Evolutionary conservation across 2,329 filamentous ascomycete species (phyloP).

Genomic region (Colletotrichum lini): DNA sequence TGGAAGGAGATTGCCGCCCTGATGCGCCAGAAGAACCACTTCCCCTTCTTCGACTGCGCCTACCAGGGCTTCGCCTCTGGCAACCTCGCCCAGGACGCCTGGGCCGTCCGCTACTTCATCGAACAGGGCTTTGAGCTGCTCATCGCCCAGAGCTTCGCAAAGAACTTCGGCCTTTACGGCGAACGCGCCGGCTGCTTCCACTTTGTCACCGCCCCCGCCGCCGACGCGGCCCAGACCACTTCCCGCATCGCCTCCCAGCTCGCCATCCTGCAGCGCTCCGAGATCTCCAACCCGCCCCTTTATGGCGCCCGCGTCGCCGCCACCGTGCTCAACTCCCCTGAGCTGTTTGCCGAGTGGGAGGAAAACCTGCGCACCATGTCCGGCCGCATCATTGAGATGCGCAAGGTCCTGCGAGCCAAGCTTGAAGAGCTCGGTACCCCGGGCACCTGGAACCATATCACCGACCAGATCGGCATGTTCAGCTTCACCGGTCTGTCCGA

Average conservation of each 20-base stretch:
- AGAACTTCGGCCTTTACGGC: slow-evolving; percentile 98
- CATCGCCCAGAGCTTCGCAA: slow-evolving; percentile 94
- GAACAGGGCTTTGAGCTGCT: slow-evolving; percentile 91
- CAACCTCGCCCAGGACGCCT: slow-evolving; percentile 86
- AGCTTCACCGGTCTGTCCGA: slow-evolving; percentile 88
- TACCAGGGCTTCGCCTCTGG: slow-evolving; percentile 99
- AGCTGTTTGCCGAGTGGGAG: slow-evolving; percentile 92
- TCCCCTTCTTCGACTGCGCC: slow-evolving; percentile 98
- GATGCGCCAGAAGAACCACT: slow-evolving; percentile 84
- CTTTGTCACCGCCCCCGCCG: slow-evolving; percentile 81
- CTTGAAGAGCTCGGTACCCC: slow-evolving; percentile 90
- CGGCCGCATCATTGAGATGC: slow-evolving; percentile 94
- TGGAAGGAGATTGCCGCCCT: slow-evolving; percentile 91
- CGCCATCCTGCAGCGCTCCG: slow-evolving; percentile 93
- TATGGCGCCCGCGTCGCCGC: slow-evolving; percentile 94
- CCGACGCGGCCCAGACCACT: slow-evolving; percentile 74
- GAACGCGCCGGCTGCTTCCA: slow-evolving; percentile 98
- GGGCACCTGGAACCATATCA: slow-evolving; percentile 96
- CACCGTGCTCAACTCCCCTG: slow-evolving; percentile 84
- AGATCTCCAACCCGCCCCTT: slow-evolving; percentile 96
- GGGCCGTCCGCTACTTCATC: slow-evolving; percentile 94
- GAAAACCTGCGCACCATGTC: slow-evolving; percentile 94
- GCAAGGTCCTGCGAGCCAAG: slow-evolving; percentile 80
- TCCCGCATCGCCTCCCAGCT: slow-evolving; percentile 86
- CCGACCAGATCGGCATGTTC: slow-evolving; percentile 99